Percentiles rank a stretch among this genome's conserved stretches.
Evolutionary conservation across 2,329 filamentous ascomycete species (phyloP).

Genomic region (Aspergillus sp.): DNA sequence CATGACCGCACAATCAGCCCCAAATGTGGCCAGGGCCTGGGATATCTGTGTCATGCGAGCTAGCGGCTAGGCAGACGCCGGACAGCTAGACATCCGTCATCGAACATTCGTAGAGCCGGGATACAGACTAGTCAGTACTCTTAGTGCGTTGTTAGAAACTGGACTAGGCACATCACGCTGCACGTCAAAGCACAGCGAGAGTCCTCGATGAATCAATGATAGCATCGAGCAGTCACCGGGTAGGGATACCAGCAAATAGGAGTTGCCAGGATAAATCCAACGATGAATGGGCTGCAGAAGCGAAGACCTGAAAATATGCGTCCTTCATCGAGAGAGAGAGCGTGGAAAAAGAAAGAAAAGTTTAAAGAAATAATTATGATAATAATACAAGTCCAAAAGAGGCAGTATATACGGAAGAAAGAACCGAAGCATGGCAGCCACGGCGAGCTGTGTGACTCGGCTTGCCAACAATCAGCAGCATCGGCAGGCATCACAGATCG

Average conservation of each 20-base stretch:
- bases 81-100: neutral
- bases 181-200: slow-evolving; percentile 10
- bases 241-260: neutral
- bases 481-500: slow-evolving; percentile 10
- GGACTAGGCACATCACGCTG: slow-evolving; percentile 14
- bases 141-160: slow-evolving; percentile 16
- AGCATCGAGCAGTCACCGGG: neutral
- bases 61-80: slow-evolving; percentile 1
- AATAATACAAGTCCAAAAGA: neutral
- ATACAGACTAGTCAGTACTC: slow-evolving; percentile 8
- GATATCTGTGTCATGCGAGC: slow-evolving; percentile 11
- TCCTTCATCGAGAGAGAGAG: slow-evolving; percentile 9
- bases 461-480: slow-evolving; percentile 17
- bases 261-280: neutral
- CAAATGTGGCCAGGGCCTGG: slow-evolving; percentile 3
- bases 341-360: neutral
- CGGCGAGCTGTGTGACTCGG: slow-evolving; percentile 26
- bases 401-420: slow-evolving; percentile 24
- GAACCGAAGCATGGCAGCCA: slow-evolving; percentile 35
- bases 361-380: neutral
- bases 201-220: neutral
- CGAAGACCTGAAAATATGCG: neutral
- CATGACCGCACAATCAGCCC: slow-evolving; percentile 15
- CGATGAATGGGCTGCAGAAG: neutral
- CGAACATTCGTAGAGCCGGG: slow-evolving; percentile 14